Percentiles rank a stretch among this genome's conserved stretches.
Conservation (phyloP, 768 basidiomycete species). For the Xanthoconium purpureum region DNA sequence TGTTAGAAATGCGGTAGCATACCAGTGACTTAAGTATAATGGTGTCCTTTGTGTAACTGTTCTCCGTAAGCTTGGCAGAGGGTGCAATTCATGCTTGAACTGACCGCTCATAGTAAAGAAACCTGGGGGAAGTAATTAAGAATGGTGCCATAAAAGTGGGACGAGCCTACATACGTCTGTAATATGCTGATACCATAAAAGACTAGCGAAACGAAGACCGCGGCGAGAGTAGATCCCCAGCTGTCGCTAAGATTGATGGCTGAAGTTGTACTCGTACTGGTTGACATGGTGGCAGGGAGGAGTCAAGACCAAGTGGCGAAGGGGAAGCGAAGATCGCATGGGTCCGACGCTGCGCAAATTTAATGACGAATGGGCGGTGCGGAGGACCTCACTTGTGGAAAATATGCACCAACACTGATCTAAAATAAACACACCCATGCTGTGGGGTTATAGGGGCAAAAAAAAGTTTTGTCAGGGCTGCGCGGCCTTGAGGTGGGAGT, state of each 20-base stretch:
- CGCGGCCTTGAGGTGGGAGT: background rate
- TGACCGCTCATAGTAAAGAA: slow-evolving; percentile 26
- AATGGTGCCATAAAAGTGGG: background rate
- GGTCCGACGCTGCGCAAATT: background rate
- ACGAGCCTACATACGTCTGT: slow-evolving; percentile 18
- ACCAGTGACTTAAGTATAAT: slow-evolving; percentile 17
- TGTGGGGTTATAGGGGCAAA: background rate
- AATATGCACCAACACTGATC: background rate
- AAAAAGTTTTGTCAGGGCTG: background rate
- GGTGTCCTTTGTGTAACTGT: slow-evolving; percentile 14
- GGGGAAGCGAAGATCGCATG: background rate
- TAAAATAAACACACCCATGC: background rate
- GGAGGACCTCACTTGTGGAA: no score
- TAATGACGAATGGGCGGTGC: background rate
- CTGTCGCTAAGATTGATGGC: slow-evolving; percentile 6
- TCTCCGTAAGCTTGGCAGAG: slow-evolving; percentile 1
- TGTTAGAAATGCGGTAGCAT: background rate
- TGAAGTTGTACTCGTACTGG: background rate
- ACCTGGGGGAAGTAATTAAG: slow-evolving; percentile 7
- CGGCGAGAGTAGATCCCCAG: slow-evolving; percentile 26
- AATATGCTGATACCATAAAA: slow-evolving; percentile 26
- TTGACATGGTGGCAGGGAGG: slow-evolving; percentile 10
- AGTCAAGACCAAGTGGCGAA: background rate
- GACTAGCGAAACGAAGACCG: slow-evolving; percentile 17
- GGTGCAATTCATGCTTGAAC: slow-evolving; percentile 1